phyloP scores from a whole-genome alignment of 345 rosid genomes.

The Ricinus communis region DNA sequence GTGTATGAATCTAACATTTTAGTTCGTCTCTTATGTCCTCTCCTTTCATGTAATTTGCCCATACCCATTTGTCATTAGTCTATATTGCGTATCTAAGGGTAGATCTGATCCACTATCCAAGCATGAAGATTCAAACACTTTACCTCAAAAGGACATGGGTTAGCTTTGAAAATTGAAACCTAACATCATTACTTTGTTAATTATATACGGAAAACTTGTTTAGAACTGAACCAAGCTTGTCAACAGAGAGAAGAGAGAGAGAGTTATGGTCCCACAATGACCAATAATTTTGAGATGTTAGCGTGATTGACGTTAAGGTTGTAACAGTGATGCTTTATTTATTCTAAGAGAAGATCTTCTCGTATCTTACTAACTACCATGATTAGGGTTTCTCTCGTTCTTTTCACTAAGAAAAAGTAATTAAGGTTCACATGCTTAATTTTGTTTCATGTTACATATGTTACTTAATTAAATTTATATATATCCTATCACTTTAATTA shows the following conservation, averaged over 20 bases:
- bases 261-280: conserved; percentile 18
- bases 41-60: too few species aligned
- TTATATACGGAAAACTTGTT: not conserved
- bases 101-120: not conserved
- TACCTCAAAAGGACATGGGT: conserved; percentile 6
- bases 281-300: conserved; percentile 37
- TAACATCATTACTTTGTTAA: conserved; percentile 16
- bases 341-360: conserved; percentile 45
- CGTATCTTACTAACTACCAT: conserved; percentile 68
- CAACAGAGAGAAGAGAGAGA: not conserved
- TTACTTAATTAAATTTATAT: too few species aligned
- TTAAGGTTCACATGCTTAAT: conserved; percentile 4
- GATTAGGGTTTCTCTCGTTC: conserved; percentile 15
- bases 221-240: not conserved
- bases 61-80: too few species aligned
- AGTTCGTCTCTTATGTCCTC: too few species aligned
- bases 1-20: too few species aligned
- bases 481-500: not conserved
- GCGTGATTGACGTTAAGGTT: conserved; percentile 82
- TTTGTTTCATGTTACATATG: not conserved
- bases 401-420: not conserved
- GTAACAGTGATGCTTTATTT: conserved; percentile 27
- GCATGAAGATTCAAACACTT: conserved; percentile 19
- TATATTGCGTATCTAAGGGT: conserved; percentile 5
- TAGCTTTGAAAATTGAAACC: conserved; percentile 29